Evolutionary conservation across 2,329 filamentous ascomycete genomes (phyloP).

Genomic region (Cladosporium cucumerinum): DNA sequence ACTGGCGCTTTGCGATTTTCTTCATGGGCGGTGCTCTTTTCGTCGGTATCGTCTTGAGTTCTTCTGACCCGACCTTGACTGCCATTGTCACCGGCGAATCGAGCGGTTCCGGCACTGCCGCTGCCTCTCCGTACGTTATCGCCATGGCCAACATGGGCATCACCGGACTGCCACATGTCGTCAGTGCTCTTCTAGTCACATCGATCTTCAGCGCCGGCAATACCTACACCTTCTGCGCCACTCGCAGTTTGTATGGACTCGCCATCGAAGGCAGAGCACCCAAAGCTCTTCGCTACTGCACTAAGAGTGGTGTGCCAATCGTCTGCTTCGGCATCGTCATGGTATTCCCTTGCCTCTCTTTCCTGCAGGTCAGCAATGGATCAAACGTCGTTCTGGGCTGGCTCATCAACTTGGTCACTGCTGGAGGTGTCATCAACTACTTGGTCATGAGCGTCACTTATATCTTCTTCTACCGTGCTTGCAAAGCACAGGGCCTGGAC

Average conservation of each 20-base stretch:
- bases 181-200: slow-evolving; percentile 43
- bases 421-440: slow-evolving; percentile 60
- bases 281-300: slow-evolving; percentile 56
- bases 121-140: slow-evolving; percentile 36
- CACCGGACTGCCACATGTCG: slow-evolving; percentile 40
- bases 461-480: slow-evolving; percentile 56
- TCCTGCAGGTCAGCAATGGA: slow-evolving; percentile 33
- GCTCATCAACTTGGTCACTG: slow-evolving; percentile 56
- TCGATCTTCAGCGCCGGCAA: slow-evolving; percentile 57
- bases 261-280: slow-evolving; percentile 54
- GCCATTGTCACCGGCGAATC: slow-evolving; percentile 23
- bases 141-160: slow-evolving; percentile 41
- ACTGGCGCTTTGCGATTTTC: slow-evolving; percentile 45
- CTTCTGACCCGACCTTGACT: slow-evolving; percentile 28
- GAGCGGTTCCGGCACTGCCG: slow-evolving; percentile 20
- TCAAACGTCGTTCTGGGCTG: slow-evolving; percentile 34
- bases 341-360: slow-evolving; percentile 36
- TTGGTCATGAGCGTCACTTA: slow-evolving; percentile 58
- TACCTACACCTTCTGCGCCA: slow-evolving; percentile 54
- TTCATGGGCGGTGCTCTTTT: slow-evolving; percentile 47
- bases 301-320: slow-evolving; percentile 58
- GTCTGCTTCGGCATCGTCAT: slow-evolving; percentile 48
- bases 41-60: slow-evolving; percentile 41
- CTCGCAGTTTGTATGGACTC: slow-evolving; percentile 52
- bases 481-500: slow-evolving; percentile 50